Conservation (phyloP, 148 eudicot genomes). For the Heliosperma pusillum region DNA sequence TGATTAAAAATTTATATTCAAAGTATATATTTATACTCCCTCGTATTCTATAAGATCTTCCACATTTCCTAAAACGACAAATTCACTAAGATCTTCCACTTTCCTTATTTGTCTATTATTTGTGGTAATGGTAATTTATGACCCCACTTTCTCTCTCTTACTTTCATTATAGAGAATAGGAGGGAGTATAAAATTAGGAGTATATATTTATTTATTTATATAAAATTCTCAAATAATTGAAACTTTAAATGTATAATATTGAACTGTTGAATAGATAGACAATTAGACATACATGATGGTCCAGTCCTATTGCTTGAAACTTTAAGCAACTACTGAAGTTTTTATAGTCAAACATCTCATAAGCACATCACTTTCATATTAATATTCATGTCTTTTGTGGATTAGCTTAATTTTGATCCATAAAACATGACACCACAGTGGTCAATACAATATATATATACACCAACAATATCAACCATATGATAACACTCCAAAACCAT, state of each 20-base stretch:
- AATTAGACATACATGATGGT: not conserved
- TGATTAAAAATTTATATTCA: not conserved
- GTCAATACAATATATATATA: too few relatives aligned
- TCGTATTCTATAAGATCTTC: too few relatives aligned
- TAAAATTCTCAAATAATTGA: not conserved
- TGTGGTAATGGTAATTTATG: too few relatives aligned
- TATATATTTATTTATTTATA: not conserved
- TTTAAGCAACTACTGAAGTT: not conserved
- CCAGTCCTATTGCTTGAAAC: not conserved
- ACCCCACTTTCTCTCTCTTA: too few relatives aligned
- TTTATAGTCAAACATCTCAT: conserved; percentile 5
- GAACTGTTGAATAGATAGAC: not conserved
- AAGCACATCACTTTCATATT: conserved; percentile 1
- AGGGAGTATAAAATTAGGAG: too few relatives aligned
- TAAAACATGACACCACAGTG: too few relatives aligned
- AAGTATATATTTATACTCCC: not conserved
- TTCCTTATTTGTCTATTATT: too few relatives aligned
- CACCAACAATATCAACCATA: too few relatives aligned
- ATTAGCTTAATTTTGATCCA: not conserved
- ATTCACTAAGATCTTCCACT: too few relatives aligned
- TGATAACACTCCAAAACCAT: too few relatives aligned
- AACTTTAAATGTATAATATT: not conserved
- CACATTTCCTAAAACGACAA: too few relatives aligned
- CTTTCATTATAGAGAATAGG: too few relatives aligned
- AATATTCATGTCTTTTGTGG: not conserved